Evolutionary conservation across 2,329 filamentous ascomycete genomes (phyloP).

Genomic region (Westerdykella sp.): DNA sequence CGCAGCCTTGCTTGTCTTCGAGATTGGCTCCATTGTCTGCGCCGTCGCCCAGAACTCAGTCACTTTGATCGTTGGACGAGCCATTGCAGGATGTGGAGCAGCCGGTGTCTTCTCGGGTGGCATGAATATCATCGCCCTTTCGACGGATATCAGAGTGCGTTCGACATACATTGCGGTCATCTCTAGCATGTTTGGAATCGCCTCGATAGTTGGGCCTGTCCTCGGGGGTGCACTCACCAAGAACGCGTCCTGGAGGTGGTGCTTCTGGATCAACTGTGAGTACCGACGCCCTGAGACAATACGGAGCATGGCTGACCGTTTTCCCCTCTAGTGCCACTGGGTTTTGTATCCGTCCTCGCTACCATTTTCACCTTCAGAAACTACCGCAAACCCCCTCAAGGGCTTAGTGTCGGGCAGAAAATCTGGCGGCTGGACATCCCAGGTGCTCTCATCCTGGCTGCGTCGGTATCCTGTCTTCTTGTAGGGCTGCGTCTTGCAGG

Average conservation of each 20-base stretch:
- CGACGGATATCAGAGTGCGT: slow-evolving; percentile 34
- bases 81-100: slow-evolving; percentile 39
- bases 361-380: no score
- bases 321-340: no score
- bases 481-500: no score
- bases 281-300: no score
- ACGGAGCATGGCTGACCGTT: no score
- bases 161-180: slow-evolving; percentile 25
- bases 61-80: slow-evolving; percentile 40
- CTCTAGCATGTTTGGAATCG: slow-evolving; percentile 6
- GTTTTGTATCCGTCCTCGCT: no score
- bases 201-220: slow-evolving; percentile 7
- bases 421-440: no score
- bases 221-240: slow-evolving; percentile 37
- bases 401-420: no score
- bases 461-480: no score
- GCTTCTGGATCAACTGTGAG: slow-evolving; percentile 8
- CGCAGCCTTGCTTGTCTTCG: slow-evolving; percentile 27
- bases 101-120: slow-evolving; percentile 36
- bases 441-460: no score
- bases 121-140: slow-evolving; percentile 36
- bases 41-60: slow-evolving; percentile 30
- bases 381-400: no score
- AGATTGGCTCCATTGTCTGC: slow-evolving; percentile 36
- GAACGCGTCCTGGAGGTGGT: slow-evolving; percentile 27